These are phyloP conservation scores for Thielaviopsis euricoi DNA, from an alignment of 2,329 filamentous ascomycete genomes.

Conservation along the genomic window DNA sequence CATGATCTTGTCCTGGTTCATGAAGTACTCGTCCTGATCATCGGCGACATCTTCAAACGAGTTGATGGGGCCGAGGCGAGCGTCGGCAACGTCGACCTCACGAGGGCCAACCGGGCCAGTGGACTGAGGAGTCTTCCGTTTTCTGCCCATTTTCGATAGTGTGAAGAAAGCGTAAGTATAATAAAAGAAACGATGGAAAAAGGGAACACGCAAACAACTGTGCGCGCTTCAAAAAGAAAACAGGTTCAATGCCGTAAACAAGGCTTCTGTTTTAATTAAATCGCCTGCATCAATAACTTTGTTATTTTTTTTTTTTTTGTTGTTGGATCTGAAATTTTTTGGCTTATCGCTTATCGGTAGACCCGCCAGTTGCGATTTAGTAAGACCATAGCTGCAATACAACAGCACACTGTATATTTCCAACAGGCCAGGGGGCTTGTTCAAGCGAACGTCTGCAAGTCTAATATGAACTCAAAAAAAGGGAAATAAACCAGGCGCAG, in stretches of 20 bases:
- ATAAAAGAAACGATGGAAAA: background rate
- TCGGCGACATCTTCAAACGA: constrained; percentile 77
- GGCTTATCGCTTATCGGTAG: constrained; percentile 8
- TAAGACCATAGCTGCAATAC: background rate
- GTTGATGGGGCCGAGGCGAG: constrained; percentile 42
- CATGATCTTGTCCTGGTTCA: constrained; percentile 71
- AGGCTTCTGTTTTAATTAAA: background rate
- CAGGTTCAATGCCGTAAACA: background rate
- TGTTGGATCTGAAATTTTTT: constrained; percentile 4
- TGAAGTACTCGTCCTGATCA: constrained; percentile 85
- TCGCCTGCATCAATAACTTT: background rate
- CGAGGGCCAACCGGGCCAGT: constrained; percentile 32
- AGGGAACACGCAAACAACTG: background rate
- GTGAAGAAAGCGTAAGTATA: background rate
- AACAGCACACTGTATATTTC: no score
- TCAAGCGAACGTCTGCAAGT: background rate
- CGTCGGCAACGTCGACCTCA: constrained; percentile 38
- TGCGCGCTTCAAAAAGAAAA: background rate
- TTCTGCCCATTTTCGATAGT: constrained; percentile 36
- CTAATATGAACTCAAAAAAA: no score
- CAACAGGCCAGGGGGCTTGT: background rate
- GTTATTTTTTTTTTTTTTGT: background rate
- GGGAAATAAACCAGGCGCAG: background rate
- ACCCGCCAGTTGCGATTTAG: background rate
- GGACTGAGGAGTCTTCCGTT: constrained; percentile 51